Percentiles rank a stretch among this genome's conserved stretches.
phyloP scores from a whole-genome alignment of 768 basidiomycete genomes.

The Auricularia sp. region DNA sequence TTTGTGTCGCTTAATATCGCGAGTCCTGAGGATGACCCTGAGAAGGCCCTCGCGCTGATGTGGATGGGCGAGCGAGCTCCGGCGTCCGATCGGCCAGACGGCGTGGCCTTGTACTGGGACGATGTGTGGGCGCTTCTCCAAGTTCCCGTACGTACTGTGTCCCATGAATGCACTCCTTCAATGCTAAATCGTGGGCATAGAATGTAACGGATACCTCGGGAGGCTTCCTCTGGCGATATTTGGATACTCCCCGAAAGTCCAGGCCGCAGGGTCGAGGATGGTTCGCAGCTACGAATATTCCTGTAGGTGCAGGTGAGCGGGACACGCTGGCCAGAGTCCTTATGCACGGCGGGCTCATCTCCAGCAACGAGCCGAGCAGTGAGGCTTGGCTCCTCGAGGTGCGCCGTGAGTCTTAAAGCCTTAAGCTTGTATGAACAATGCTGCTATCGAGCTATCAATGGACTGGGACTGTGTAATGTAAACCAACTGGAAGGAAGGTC shows the following conservation, averaged over 20 bases:
- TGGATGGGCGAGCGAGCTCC: slow-evolving; percentile 30
- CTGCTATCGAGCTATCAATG: too few species aligned
- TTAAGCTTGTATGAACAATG: too few species aligned
- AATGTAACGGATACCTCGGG: background rate
- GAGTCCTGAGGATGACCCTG: slow-evolving; percentile 5
- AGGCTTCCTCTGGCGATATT: slow-evolving; percentile 21
- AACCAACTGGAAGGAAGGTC: too few species aligned
- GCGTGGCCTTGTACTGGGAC: slow-evolving; percentile 31
- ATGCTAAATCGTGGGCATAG: too few species aligned
- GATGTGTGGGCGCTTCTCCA: slow-evolving; percentile 29
- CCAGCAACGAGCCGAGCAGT: slow-evolving; percentile 31
- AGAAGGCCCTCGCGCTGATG: slow-evolving; percentile 19
- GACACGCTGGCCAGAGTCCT: slow-evolving; percentile 16
- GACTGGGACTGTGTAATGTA: too few species aligned
- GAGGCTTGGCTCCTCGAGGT: slow-evolving; percentile 34
- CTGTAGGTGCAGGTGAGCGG: slow-evolving; percentile 13
- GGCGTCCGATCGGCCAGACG: slow-evolving; percentile 28
- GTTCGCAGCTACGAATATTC: slow-evolving; percentile 27
- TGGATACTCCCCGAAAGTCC: slow-evolving; percentile 6
- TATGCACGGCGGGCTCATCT: slow-evolving; percentile 32
- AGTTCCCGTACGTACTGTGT: background rate
- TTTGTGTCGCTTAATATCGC: slow-evolving; percentile 20
- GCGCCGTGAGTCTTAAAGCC: background rate
- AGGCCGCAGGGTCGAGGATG: slow-evolving; percentile 32
- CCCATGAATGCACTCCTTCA: too few species aligned